These are phyloP conservation scores for Thermochaetoides dissita DNA, from an alignment of 2,329 filamentous ascomycete species.

Conservation along the genomic window DNA sequence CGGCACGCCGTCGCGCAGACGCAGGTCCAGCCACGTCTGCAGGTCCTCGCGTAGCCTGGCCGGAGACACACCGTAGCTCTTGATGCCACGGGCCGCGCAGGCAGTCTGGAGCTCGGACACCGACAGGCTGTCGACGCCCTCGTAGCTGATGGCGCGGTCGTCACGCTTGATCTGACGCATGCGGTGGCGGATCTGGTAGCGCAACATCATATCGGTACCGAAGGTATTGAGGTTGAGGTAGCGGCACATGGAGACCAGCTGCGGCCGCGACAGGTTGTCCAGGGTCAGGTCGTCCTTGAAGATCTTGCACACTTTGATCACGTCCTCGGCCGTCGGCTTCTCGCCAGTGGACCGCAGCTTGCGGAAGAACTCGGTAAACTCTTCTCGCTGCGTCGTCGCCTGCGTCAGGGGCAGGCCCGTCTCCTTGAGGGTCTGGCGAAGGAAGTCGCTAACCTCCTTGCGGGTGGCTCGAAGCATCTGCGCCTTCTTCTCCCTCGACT, in stretches of 20 bases:
- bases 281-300: conserved; percentile 96
- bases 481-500: conserved; percentile 80
- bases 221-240: conserved; percentile 98
- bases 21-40: conserved; percentile 84
- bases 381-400: conserved; percentile 75
- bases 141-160: conserved; percentile 83
- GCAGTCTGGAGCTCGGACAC: conserved; percentile 86
- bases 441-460: conserved; percentile 84
- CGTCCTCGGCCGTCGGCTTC: conserved; percentile 72
- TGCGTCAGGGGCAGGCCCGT: conserved; percentile 81
- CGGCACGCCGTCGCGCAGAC: conserved; percentile 86
- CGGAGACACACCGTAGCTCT: conserved; percentile 83
- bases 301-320: conserved; percentile 97
- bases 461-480: conserved; percentile 67
- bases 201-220: conserved; percentile 92
- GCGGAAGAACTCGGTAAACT: conserved; percentile 93
- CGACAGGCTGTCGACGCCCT: conserved; percentile 87
- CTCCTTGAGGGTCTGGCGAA: conserved; percentile 78
- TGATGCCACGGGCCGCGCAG: conserved; percentile 79
- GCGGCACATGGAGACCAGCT: conserved; percentile 92
- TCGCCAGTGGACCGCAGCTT: conserved; percentile 89
- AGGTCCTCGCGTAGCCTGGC: conserved; percentile 79
- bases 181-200: conserved; percentile 89
- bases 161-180: conserved; percentile 99
- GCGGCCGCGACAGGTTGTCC: conserved; percentile 89